Base-by-base conservation (phyloP, 768 basidiomycete species). In the Serendipita vermifera region DNA sequence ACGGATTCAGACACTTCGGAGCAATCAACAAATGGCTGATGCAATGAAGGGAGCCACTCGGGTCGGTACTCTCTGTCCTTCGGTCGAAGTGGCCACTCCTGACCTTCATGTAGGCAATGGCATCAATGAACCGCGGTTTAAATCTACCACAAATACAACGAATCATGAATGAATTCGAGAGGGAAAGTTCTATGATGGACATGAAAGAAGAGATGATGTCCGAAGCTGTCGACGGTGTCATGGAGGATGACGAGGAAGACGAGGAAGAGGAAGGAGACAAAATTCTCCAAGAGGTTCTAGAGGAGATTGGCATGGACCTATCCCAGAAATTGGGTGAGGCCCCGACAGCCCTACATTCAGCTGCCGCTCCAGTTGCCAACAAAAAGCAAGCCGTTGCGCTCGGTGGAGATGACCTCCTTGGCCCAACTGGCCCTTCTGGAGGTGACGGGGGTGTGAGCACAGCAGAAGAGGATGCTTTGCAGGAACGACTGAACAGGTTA, bases 181-280 rank as follows among this genome's bases (percentile, higher is more conserved):
- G 82, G 64, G 96, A 99, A 71, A 94, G 86, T 62, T 82, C 90
- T 3, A 90, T 84, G 71, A 99, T 99, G 96, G 96, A 99, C 70
- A 98, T 99, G 96, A 99, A 97, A 69, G 96, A 97, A 71, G 94
- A 96, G 68, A 97, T 98, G 88, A 99, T 97, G 96, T 89, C 87
- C 20, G 96, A 98, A 59, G 86, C 91, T 13, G 87, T 98, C 14
- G 96, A 98, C 69, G 94, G 97, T 63, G 93, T 86, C 48, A 94
- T 97, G 85, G 89, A 93, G 60, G 84, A 86, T 31, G 92, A 91
- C 13, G 71, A 70, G 29, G 93, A 93, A 64, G 94, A 94, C 53
- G 94, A 98, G 69, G 96, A 97, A 62, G 86, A 85, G 60, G 96
- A 97, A 65, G 83, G 92, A 13, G 93, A 98, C 66, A 87, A 87